phyloP scores from a whole-genome alignment of 1,139 yeast species.

The Protomyces inouyei region DNA sequence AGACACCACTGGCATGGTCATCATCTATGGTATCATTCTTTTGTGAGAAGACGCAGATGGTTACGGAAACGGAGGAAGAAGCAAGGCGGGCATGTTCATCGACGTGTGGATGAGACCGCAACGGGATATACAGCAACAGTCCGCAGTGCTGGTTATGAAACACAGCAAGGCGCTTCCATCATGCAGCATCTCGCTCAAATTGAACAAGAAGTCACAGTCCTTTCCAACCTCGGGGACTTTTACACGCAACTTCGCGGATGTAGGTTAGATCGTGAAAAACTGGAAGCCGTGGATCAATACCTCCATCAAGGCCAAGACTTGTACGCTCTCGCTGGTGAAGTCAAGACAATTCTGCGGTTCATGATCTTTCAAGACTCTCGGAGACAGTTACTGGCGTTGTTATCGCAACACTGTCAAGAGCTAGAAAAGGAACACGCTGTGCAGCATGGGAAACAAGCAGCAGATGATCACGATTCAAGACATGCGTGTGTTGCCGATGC shows the following conservation, averaged over 20 bases:
- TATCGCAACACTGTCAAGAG: constrained; percentile 9
- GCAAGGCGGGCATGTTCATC: neutral
- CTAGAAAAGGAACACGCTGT: neutral
- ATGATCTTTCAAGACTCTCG: constrained; percentile 34
- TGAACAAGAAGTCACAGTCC: neutral
- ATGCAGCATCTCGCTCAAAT: neutral
- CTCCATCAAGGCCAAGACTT: constrained; percentile 26
- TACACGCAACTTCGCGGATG: constrained; percentile 27
- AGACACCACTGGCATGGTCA: constrained; percentile 42
- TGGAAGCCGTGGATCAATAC: constrained; percentile 32
- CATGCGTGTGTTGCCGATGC: constrained; percentile 19
- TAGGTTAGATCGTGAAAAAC: constrained; percentile 34
- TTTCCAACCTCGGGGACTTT: constrained; percentile 29
- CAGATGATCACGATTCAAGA: neutral
- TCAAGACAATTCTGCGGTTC: constrained; percentile 30
- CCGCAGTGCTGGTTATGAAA: neutral
- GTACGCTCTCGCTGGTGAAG: constrained; percentile 16
- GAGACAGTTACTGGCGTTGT: constrained; percentile 29
- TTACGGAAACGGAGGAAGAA: constrained; percentile 38
- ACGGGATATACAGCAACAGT: neutral
- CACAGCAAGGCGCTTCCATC: neutral
- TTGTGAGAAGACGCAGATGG: constrained; percentile 45
- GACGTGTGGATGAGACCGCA: neutral
- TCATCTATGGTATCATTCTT: constrained; percentile 42
- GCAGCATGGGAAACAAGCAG: neutral